Evolutionary conservation across 108 stramenopile species (phyloP).

Genomic region (Pseudonitzschia pungens): DNA sequence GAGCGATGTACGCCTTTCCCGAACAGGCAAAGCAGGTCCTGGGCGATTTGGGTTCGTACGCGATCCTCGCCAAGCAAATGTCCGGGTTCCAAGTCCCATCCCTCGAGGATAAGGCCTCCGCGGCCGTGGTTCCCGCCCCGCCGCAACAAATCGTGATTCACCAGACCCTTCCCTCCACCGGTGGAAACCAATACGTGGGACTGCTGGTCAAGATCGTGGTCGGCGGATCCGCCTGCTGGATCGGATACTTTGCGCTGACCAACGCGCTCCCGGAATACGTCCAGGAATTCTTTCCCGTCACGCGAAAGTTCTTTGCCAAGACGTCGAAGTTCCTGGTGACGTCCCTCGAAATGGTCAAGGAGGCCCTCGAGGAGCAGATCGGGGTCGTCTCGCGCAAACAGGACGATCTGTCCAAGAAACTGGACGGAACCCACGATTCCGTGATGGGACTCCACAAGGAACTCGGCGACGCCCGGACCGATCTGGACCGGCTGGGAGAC

Average conservation of each 20-base stretch:
- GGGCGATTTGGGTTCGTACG: background rate
- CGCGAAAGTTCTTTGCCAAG: constrained; percentile 58
- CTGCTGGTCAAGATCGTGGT: constrained; percentile 23
- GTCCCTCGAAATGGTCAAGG: constrained; percentile 64
- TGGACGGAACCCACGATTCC: constrained; percentile 54
- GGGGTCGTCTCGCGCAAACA: constrained; percentile 44
- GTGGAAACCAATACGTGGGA: constrained; percentile 4
- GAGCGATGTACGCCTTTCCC: constrained; percentile 39
- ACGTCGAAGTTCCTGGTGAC: constrained; percentile 67
- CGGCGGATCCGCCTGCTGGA: constrained; percentile 65
- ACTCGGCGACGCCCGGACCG: constrained; percentile 37
- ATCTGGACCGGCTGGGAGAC: constrained; percentile 20
- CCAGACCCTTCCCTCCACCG: constrained; percentile 5
- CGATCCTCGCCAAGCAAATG: constrained; percentile 1
- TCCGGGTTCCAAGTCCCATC: background rate
- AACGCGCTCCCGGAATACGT: constrained; percentile 65
- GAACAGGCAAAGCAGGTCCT: constrained; percentile 27
- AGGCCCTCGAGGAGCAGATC: constrained; percentile 62
- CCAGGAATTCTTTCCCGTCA: constrained; percentile 76
- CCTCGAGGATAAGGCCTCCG: background rate
- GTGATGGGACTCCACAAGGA: constrained; percentile 53
- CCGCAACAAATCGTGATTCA: constrained; percentile 35
- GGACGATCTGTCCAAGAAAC: constrained; percentile 51
- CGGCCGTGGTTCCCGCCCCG: background rate
- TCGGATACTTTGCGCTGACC: constrained; percentile 51